These are phyloP conservation scores for Glaciozyma martinii DNA, from an alignment of 768 basidiomycete genomes.

Conservation along the genomic window DNA sequence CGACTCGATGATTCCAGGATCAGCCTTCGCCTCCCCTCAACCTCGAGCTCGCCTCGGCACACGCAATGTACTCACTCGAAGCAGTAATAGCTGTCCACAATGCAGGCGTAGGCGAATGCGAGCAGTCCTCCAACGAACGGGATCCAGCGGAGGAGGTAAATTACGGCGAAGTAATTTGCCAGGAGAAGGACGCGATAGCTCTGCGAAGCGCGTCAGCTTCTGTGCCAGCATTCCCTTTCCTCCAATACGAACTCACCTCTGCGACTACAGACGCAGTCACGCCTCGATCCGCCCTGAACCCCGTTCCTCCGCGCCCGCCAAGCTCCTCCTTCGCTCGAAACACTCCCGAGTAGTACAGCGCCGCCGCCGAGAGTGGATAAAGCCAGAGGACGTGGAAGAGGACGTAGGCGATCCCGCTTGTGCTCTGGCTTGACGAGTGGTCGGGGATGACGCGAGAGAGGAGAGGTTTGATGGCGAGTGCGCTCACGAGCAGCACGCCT, in stretches of 20 bases:
- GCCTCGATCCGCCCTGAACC: constrained; percentile 3
- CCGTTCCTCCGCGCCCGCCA: constrained; percentile 4
- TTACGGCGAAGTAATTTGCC: constrained; percentile 60
- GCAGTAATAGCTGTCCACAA: constrained; percentile 86
- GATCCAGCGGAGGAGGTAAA: constrained; percentile 54
- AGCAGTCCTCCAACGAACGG: constrained; percentile 56
- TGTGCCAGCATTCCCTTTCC: constrained; percentile 40
- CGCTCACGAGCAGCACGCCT: constrained; percentile 31
- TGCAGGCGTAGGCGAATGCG: constrained; percentile 67
- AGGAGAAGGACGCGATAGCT: constrained; percentile 70
- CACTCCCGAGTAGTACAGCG: constrained; percentile 65
- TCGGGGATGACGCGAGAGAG: constrained; percentile 16
- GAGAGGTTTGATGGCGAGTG: constrained; percentile 32
- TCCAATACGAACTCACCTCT: constrained; percentile 11
- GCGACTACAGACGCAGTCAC: constrained; percentile 14
- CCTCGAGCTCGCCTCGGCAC: too few species aligned
- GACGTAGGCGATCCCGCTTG: constrained; percentile 23
- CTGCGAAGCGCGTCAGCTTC: constrained; percentile 2
- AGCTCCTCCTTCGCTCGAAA: constrained; percentile 24
- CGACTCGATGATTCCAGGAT: constrained; percentile 4
- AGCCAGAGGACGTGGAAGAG: constrained; percentile 56
- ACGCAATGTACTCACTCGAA: constrained; percentile 63
- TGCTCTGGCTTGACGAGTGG: constrained; percentile 10
- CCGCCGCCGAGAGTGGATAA: constrained; percentile 61
- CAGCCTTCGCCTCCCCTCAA: too few species aligned